phyloP scores from a whole-genome alignment of 257 asterid species.

The Ajuga chamaepitys region DNA sequence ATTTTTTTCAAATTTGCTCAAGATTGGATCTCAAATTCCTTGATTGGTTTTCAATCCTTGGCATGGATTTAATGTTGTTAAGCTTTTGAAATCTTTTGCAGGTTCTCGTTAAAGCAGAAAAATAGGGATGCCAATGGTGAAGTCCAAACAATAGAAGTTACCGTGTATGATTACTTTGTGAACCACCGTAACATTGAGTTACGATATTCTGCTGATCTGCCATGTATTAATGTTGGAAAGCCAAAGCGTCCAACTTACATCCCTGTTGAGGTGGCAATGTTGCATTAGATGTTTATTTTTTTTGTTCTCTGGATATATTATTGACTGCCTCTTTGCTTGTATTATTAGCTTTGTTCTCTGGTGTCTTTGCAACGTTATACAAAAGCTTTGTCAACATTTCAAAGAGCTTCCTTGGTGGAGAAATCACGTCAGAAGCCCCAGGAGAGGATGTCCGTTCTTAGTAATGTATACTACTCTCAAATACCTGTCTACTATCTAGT shows the following conservation, averaged over 20 bases:
- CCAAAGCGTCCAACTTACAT: conserved; percentile 79
- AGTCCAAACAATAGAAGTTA: conserved; percentile 42
- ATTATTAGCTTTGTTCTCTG: conserved; percentile 53
- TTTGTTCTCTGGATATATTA: background rate
- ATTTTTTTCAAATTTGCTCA: background rate
- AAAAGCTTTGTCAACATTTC: conserved; percentile 63
- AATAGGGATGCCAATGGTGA: conserved; percentile 54
- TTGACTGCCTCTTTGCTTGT: conserved; percentile 9
- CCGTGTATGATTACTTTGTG: conserved; percentile 87
- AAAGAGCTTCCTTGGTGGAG: conserved; percentile 76
- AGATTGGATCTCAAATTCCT: background rate
- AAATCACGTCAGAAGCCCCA: conserved; percentile 89
- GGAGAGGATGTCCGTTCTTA: conserved; percentile 68
- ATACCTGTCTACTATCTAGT: background rate
- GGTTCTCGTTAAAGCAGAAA: conserved; percentile 66
- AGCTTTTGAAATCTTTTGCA: conserved; percentile 16
- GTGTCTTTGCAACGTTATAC: conserved; percentile 86
- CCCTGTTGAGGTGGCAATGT: conserved; percentile 69
- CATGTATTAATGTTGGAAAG: conserved; percentile 89
- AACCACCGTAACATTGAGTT: conserved; percentile 63
- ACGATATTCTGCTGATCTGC: conserved; percentile 82
- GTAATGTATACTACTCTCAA: conserved; percentile 34
- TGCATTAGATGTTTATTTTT: background rate
- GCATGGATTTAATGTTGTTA: background rate
- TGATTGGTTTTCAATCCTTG: background rate